These are phyloP conservation scores for Phyllosticta citriasiana DNA, from an alignment of 2,329 filamentous ascomycete genomes.

Conservation along the genomic window DNA sequence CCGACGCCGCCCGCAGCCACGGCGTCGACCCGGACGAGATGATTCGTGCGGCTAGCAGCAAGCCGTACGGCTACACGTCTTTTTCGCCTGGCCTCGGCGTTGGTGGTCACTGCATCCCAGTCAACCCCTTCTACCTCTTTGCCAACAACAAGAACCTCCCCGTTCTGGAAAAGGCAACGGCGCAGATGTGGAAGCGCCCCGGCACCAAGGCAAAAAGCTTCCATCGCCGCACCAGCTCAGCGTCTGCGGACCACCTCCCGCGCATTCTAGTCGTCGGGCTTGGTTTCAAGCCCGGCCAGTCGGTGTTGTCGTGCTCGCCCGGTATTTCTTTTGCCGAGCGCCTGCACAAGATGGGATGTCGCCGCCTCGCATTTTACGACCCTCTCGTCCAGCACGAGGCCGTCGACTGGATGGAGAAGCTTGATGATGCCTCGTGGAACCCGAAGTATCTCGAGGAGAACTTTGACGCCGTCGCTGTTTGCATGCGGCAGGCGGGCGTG, in stretches of 20 bases:
- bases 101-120: slow-evolving; percentile 47
- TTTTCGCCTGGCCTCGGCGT: slow-evolving; percentile 41
- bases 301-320: slow-evolving; percentile 39
- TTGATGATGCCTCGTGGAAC: slow-evolving; percentile 34
- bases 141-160: slow-evolving; percentile 38
- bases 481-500: slow-evolving; percentile 34
- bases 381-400: slow-evolving; percentile 34
- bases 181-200: slow-evolving; percentile 37
- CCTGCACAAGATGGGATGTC: slow-evolving; percentile 25
- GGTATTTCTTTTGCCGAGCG: slow-evolving; percentile 33
- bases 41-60: slow-evolving; percentile 38
- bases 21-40: slow-evolving; percentile 45
- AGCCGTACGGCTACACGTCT: slow-evolving; percentile 41
- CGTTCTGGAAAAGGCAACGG: slow-evolving; percentile 35
- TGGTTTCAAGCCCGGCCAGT: slow-evolving; percentile 43
- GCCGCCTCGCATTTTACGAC: slow-evolving; percentile 37
- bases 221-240: neutral
- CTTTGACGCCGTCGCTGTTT: slow-evolving; percentile 38
- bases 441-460: slow-evolving; percentile 22
- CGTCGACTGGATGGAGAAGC: slow-evolving; percentile 31
- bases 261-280: slow-evolving; percentile 45
- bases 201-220: slow-evolving; percentile 18
- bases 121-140: slow-evolving; percentile 46
- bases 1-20: slow-evolving; percentile 39
- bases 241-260: slow-evolving; percentile 3